Evolutionary conservation across 306 rosid species (phyloP), one percentile per base, ranked within the genome.

Genomic region (Glycine soja): DNA sequence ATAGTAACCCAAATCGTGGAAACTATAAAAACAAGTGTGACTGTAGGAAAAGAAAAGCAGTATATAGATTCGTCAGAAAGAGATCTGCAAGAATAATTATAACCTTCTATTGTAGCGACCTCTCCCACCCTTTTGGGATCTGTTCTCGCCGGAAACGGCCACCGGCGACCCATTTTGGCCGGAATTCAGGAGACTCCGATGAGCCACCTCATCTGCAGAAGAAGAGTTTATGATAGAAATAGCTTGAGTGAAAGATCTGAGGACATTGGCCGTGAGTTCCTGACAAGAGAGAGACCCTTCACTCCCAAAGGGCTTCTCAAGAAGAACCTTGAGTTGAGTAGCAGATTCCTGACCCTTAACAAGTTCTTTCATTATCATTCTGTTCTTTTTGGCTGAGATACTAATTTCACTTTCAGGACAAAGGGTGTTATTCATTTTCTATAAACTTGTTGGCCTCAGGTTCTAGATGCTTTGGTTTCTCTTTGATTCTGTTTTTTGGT

Each of bases 21-120:
- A 80, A 59, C 32, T 58, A 19, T 1, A 1, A 50, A 19, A 58
- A 18, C 14, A 8, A 18, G 2, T 9, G 7, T 19, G 7, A 3
- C 38, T 7, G 11, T 58, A 24, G 2, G 30, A 36, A 3, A 58
- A 19, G 67, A 61, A 11, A 61, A 61, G 8, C 42, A 10, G 4
- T 32, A 11, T 32, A 61, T 58, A 58, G 0, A 57, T 16, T 51
- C 4, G 59, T 14, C 10, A 15, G 11, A 18, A 3, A 57, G 34
- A 57, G 56, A 24, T 24, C 2, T 24, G 30, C 30, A 24, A 24
- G 30, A 24, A 36, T 36, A 36, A 36, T 0, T 15, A 62, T 15
- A 62, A 93, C 97, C 97, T 90, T 85, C 94, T 83, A 78, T 86
- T 86, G 81, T 89, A 90, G 89, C 90, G 79, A 6, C 93, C 95